Evolutionary conservation across 202 grass and related monocot genomes (phyloP).

Genomic region (Bolboschoenoplectus hybrid): DNA sequence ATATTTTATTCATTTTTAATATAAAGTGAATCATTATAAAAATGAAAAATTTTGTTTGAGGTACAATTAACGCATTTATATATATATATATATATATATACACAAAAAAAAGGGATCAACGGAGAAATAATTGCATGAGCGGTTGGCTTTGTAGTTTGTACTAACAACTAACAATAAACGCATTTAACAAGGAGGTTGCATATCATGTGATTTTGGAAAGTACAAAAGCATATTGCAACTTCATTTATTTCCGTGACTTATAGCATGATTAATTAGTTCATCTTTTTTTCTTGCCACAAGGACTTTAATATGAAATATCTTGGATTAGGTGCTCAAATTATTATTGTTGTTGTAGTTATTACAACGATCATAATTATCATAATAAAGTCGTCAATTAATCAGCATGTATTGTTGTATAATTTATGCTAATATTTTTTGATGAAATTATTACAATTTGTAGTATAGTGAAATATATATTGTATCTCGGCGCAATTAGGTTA

Average conservation of each 20-base stretch:
- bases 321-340: not conserved
- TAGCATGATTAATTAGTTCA: not conserved
- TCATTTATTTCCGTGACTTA: not conserved
- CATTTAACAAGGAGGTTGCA: not conserved
- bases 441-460: not conserved
- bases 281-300: not conserved
- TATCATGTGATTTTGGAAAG: slow-evolving; percentile 18
- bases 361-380: not conserved
- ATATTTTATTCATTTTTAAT: too few species aligned
- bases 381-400: not conserved
- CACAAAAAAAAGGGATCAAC: not conserved
- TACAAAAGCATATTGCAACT: not conserved
- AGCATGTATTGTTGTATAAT: not conserved
- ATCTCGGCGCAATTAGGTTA: too few species aligned
- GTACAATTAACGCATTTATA: too few species aligned
- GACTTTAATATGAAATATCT: not conserved
- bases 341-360: not conserved
- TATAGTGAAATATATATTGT: not conserved
- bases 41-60: too few species aligned
- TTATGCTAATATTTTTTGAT: not conserved
- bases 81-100: too few species aligned
- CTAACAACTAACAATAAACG: slow-evolving; percentile 15
- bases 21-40: too few species aligned
- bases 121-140: not conserved
- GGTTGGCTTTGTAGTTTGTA: not conserved